Percentiles rank a stretch among this genome's conserved stretches.
phyloP scores from a whole-genome alignment of 2,329 filamentous ascomycete species.

The Periconia sp. region DNA sequence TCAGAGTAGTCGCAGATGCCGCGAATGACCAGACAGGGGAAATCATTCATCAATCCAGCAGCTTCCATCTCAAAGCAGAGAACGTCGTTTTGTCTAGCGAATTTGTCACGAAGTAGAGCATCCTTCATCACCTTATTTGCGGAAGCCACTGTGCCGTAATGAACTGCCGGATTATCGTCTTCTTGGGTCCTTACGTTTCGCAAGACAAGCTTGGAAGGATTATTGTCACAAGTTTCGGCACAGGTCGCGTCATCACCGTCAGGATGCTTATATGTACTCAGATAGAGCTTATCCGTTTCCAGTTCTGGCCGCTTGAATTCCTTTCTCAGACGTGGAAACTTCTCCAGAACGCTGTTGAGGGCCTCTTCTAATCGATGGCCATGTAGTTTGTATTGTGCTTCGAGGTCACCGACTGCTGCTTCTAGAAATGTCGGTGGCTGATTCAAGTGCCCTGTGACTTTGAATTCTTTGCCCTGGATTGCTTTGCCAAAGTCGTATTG shows the following conservation, averaged over 20 bases:
- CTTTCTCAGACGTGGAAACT: constrained; percentile 24
- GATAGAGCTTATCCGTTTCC: background rate
- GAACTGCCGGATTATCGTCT: constrained; percentile 1
- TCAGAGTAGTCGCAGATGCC: constrained; percentile 22
- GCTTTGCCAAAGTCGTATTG: constrained; percentile 35
- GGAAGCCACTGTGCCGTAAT: constrained; percentile 5
- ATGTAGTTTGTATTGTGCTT: constrained; percentile 19
- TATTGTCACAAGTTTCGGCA: constrained; percentile 6
- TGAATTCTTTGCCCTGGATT: constrained; percentile 18
- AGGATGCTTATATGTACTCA: background rate
- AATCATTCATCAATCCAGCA: constrained; percentile 22
- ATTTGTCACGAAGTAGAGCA: constrained; percentile 3
- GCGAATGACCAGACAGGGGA: constrained; percentile 17
- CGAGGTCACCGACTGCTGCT: constrained; percentile 19
- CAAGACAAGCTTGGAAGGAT: background rate
- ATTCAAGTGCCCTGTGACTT: constrained; percentile 15
- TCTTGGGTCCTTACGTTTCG: background rate
- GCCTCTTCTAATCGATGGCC: constrained; percentile 12
- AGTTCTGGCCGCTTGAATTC: constrained; percentile 25
- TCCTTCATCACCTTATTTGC: constrained; percentile 5
- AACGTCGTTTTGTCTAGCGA: constrained; percentile 9
- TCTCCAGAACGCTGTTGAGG: constrained; percentile 21
- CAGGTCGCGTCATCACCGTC: constrained; percentile 1
- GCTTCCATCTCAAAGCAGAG: constrained; percentile 14
- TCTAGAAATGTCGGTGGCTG: constrained; percentile 21